Percentiles rank a stretch among this genome's conserved stretches.
These are phyloP conservation scores for Penicillium hesseltinei DNA, from an alignment of 2,329 filamentous ascomycete genomes.

Conservation along the genomic window DNA sequence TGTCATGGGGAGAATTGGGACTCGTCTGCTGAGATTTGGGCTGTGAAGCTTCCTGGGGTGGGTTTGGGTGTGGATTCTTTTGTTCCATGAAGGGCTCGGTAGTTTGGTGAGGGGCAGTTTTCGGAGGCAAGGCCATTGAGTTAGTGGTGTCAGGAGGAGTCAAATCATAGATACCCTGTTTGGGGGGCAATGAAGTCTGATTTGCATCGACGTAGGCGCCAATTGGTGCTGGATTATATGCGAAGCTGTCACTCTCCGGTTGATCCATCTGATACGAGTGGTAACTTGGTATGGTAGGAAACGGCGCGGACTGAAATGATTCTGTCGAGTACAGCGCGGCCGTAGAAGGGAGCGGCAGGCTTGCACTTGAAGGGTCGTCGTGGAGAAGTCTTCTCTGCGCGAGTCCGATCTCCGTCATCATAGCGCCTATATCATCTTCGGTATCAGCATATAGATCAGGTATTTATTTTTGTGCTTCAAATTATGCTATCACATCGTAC, in stretches of 20 bases:
- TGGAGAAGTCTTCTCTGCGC: slow-evolving; percentile 35
- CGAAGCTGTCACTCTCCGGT: background rate
- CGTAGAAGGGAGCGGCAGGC: slow-evolving; percentile 15
- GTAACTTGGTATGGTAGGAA: slow-evolving; percentile 12
- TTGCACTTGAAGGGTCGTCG: slow-evolving; percentile 23
- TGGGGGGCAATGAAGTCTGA: slow-evolving; percentile 5
- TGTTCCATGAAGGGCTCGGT: background rate
- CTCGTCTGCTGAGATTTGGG: slow-evolving; percentile 28
- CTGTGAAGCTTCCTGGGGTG: slow-evolving; percentile 14
- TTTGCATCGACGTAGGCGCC: slow-evolving; percentile 5
- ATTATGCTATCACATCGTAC: slow-evolving; percentile 20
- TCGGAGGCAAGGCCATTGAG: slow-evolving; percentile 1
- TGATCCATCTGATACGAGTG: slow-evolving; percentile 2
- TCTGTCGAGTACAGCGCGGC: slow-evolving; percentile 14
- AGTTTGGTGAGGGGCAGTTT: background rate
- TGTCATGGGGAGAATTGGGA: slow-evolving; percentile 40
- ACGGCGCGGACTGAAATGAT: slow-evolving; percentile 17
- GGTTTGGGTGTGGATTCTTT: background rate
- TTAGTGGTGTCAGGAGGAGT: slow-evolving; percentile 8
- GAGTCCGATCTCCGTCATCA: slow-evolving; percentile 36
- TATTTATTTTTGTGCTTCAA: background rate
- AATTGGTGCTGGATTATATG: background rate
- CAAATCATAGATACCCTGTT: slow-evolving; percentile 10
- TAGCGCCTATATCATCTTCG: slow-evolving; percentile 23
- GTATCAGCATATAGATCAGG: background rate